Conservation (phyloP, 768 basidiomycete species). For the Amylocystis lapponica region DNA sequence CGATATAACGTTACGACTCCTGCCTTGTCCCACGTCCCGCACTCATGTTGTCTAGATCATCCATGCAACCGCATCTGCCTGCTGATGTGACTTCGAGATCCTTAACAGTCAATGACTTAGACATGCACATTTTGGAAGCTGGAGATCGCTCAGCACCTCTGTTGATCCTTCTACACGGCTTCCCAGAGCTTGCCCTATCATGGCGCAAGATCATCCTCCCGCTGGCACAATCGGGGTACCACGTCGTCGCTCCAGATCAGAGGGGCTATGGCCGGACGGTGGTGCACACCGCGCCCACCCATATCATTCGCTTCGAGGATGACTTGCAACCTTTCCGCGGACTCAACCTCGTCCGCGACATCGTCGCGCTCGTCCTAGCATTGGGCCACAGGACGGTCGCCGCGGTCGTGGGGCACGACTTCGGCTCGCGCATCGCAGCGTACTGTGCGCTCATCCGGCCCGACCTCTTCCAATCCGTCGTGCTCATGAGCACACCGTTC, state of each 20-base stretch:
- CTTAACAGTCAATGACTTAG: slow-evolving; percentile 40
- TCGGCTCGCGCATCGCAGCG: slow-evolving; percentile 49
- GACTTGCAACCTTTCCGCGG: slow-evolving; percentile 45
- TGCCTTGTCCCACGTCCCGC: no score
- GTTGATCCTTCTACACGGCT: slow-evolving; percentile 57
- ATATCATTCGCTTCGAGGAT: slow-evolving; percentile 36
- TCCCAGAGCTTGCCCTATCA: slow-evolving; percentile 61
- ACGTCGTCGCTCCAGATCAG: slow-evolving; percentile 59
- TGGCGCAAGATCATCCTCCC: slow-evolving; percentile 56
- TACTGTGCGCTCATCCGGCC: slow-evolving; percentile 49
- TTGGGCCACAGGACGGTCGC: slow-evolving; percentile 43
- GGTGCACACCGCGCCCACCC: slow-evolving; percentile 6
- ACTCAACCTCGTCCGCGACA: slow-evolving; percentile 46
- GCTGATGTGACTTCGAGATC: slow-evolving; percentile 33
- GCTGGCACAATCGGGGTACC: slow-evolving; percentile 45
- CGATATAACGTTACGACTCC: no score
- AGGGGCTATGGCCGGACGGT: slow-evolving; percentile 45
- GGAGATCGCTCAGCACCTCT: slow-evolving; percentile 30
- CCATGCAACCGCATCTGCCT: slow-evolving; percentile 15
- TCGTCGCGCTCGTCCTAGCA: slow-evolving; percentile 44
- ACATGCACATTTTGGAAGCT: slow-evolving; percentile 49
- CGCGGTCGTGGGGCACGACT: slow-evolving; percentile 58
- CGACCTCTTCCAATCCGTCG: slow-evolving; percentile 48
- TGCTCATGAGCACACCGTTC: slow-evolving; percentile 58
- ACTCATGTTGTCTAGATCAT: no score